Base-by-base conservation (phyloP, 805 yeast genomes). In the Myxozyma melibiosi region DNA sequence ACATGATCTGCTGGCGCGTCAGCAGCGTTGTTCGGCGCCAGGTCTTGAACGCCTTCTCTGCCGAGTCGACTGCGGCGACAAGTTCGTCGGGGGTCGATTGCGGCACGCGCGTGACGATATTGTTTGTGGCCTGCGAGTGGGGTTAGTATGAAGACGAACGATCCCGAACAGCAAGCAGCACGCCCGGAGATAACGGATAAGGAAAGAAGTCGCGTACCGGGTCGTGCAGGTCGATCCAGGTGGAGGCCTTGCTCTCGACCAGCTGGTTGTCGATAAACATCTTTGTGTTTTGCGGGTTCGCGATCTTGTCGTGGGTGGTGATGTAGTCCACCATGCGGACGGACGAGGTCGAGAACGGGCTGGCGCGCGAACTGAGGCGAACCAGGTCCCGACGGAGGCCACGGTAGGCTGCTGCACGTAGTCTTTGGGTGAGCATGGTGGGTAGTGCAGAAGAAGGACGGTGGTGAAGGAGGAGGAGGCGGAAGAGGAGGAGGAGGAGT, bases 151-250 rank as follows among this genome's bases (percentile, higher is more conserved):
- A n/a, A n/a, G n/a, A n/a, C n/a, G n/a, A n/a, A n/a, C n/a, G n/a
- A n/a, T n/a, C n/a, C n/a, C n/a, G n/a, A n/a, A n/a, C n/a, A n/a
- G n/a, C n/a, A 20, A 33, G 25, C 50, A 34, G 3, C 4, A 30
- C 16, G 18, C 16, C 7, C 39, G n/a, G 14, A 3, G 16, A 13
- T 16, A 14, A 20, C 4, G 18, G 27, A n/a, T 22, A 13, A 5
- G 13, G 14, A 9, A 22, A 35, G 27, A 14, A 3, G 27, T 11
- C n/a, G 38, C 60, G n/a, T 39, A 60, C 65, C 22, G 92, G 92
- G 69, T 86, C 92, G 70, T 78, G 83, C 53, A 86, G 78, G 61
- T 85, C 89, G 66, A 78, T 83, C 90, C 90, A 80, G 60, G 76
- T 76, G 13, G 73, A 65, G 6, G 87, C 73, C 49, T 76, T 77